Evolutionary conservation across 2,329 filamentous ascomycete genomes (phyloP), one percentile per base, ranked within the genome.

Genomic region (Aspergillus nomiae): DNA sequence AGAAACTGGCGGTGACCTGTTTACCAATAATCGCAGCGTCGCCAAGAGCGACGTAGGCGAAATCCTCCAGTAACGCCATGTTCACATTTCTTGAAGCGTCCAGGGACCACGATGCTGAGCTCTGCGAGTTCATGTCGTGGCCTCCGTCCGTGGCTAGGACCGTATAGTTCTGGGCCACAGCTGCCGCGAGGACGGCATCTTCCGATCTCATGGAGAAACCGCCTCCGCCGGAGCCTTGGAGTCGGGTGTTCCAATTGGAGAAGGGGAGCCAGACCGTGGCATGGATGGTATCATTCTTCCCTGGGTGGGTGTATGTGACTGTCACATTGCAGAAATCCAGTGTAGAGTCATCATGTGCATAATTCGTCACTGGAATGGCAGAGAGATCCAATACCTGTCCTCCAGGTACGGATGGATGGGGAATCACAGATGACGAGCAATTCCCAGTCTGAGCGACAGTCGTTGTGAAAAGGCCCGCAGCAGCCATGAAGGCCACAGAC

Each of bases 151-250:
- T 71, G 46, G 65, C 63, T 43, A 67, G 62, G 28, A 66, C 58
- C 10, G 63, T 59, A 65, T 72, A 64, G 68, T 64, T 59, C 16
- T 36, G n/a, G 2, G 59, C 53, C 8, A 67, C 58, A 11, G 54
- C 62, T 4, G 46, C 48, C 5, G 48, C 53, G 32, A 61, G 59
- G n/a, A 16, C 34, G 14, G 11, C 21, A 28, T 53, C 45, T 12
- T 24, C 32, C 0, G 34, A 10, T 11, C 60, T 41, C 21, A 56
- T 60, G 16, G 59, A 36, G 56, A 67, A 73, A 32, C 77, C 75
- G 34, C 76, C 78, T 3, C 79, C 80, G 2, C 81, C 81, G 0
- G 74, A 64, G 19, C 72, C 76, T 51, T 72, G 69, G 41, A 82
- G 74, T 3, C 77, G 74, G 4, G 73, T 68, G 54, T 78, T 79